Evolutionary conservation across 179 eudicot species (phyloP).

Genomic region (Actinidia arguta): DNA sequence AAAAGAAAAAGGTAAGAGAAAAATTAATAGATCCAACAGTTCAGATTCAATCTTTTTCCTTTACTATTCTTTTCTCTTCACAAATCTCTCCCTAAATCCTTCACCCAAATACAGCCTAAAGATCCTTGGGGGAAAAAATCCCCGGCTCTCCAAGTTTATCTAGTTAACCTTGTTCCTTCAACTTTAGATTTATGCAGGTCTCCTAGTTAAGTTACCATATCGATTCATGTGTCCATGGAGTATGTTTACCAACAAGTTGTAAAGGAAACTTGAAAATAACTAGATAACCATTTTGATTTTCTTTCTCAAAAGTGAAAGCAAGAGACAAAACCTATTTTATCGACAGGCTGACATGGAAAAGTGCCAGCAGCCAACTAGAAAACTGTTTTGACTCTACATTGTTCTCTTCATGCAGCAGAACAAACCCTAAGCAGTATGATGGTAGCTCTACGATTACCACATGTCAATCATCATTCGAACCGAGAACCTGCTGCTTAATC

Average conservation of each 20-base stretch:
- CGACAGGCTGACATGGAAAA: conserved; percentile 1
- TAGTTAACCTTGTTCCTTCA: too few relatives aligned
- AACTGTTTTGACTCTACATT: not conserved
- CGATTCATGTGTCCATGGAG: too few relatives aligned
- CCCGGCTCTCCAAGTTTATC: too few relatives aligned
- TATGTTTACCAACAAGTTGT: not conserved
- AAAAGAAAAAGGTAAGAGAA: too few relatives aligned
- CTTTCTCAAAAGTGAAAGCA: not conserved
- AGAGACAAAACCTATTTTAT: not conserved
- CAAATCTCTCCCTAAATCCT: too few relatives aligned
- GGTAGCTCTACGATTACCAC: not conserved
- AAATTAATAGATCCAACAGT: too few relatives aligned
- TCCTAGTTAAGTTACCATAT: too few relatives aligned
- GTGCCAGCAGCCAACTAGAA: not conserved
- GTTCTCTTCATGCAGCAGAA: not conserved
- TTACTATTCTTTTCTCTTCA: too few relatives aligned
- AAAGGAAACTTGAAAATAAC: not conserved
- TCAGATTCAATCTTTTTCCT: too few relatives aligned
- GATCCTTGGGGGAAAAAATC: too few relatives aligned
- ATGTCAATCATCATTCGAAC: conserved; percentile 41
- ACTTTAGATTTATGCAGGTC: too few relatives aligned
- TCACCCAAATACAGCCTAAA: too few relatives aligned
- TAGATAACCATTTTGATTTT: not conserved
- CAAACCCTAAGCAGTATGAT: not conserved
- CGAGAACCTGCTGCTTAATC: conserved; percentile 64